Evolutionary conservation across 148 eudicot species (phyloP).

Genomic region (Chenopodium berlandieri): DNA sequence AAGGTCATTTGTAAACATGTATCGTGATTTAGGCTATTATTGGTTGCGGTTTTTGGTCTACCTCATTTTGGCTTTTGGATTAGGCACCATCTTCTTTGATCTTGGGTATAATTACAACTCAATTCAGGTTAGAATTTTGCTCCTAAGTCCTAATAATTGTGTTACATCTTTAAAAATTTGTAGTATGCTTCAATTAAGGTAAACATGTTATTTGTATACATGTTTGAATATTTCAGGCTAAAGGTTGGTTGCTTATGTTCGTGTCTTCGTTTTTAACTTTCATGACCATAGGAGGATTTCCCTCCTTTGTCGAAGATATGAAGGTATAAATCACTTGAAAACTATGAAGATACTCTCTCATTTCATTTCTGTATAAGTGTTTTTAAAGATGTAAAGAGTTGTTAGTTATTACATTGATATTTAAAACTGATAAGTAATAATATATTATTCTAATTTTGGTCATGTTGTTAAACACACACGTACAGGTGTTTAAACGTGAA

Average conservation of each 20-base stretch:
- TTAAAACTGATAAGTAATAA: no score
- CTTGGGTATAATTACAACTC: constrained; percentile 40
- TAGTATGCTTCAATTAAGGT: no score
- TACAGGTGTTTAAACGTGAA: constrained; percentile 47
- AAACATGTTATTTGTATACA: neutral
- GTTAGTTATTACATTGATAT: neutral
- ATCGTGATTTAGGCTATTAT: constrained; percentile 64
- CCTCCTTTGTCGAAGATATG: constrained; percentile 76
- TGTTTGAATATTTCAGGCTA: constrained; percentile 36
- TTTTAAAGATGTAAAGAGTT: neutral
- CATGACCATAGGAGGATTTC: constrained; percentile 80
- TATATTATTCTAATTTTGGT: neutral
- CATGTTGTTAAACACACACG: neutral
- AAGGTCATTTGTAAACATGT: constrained; percentile 65
- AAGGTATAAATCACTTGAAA: neutral
- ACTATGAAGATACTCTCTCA: neutral
- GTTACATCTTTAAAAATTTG: neutral
- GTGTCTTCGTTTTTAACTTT: constrained; percentile 48
- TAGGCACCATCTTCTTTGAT: constrained; percentile 46
- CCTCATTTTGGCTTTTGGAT: constrained; percentile 28
- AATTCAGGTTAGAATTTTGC: constrained; percentile 40
- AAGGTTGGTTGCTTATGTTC: constrained; percentile 45
- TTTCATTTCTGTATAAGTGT: neutral
- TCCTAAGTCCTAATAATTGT: neutral
- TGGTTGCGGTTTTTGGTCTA: constrained; percentile 57